phyloP scores from a whole-genome alignment of 352 stramenopile genomes.

The Hyaloperonospora brassicae region DNA sequence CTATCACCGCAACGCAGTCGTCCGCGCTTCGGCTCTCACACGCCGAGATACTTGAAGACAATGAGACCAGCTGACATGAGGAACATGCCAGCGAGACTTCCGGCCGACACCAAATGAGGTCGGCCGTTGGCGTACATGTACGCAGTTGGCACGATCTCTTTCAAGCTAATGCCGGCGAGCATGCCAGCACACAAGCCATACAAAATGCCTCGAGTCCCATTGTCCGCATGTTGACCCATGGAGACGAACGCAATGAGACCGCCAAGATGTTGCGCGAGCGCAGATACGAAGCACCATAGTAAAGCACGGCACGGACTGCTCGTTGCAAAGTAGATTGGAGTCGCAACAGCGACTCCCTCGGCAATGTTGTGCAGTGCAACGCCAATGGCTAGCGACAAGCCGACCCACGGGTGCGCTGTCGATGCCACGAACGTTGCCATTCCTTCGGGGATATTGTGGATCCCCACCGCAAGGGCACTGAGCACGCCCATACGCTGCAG shows the following conservation, averaged over 20 bases:
- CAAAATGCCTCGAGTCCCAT: conserved; percentile 76
- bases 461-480: conserved; percentile 89
- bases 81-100: conserved; percentile 71
- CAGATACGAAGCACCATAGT: conserved; percentile 87
- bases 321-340: conserved; percentile 96
- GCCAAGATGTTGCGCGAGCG: conserved; percentile 83
- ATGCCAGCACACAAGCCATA: conserved; percentile 92
- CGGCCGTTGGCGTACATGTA: conserved; percentile 80
- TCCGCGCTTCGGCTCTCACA: conserved; percentile 12
- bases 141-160: conserved; percentile 87
- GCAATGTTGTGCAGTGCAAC: conserved; percentile 96
- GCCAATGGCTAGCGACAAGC: conserved; percentile 85
- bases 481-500: conserved; percentile 87
- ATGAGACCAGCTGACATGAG: conserved; percentile 84
- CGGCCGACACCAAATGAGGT: conserved; percentile 70
- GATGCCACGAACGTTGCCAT: conserved; percentile 92
- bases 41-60: conserved; percentile 70
- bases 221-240: conserved; percentile 39
- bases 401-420: conserved; percentile 79
- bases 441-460: conserved; percentile 96
- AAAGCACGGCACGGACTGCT: conserved; percentile 88
- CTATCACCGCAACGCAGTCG: no score
- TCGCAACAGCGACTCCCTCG: conserved; percentile 91
- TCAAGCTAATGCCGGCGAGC: conserved; percentile 88
- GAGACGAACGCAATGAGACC: conserved; percentile 75